Evolutionary conservation across 2,329 filamentous ascomycete species (phyloP), one percentile per base, ranked within the genome.

Genomic region (Trichoderma pleuroti): DNA sequence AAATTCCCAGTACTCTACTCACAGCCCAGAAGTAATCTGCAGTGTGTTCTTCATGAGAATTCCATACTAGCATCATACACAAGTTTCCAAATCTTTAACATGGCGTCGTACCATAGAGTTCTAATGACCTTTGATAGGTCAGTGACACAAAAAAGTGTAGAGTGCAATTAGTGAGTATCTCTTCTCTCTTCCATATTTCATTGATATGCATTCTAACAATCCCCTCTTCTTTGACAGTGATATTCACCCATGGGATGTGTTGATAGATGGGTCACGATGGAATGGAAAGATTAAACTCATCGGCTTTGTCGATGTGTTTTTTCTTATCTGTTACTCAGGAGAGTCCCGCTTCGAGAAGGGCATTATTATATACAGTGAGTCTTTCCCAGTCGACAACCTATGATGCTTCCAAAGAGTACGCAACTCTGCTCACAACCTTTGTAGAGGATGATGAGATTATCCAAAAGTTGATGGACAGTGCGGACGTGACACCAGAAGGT

Each of bases 291-390:
- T 70, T 2, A 54, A 63, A 54, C 39, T 71, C 14, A n/a, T 71
- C 12, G 69, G 60, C 16, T 73, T 34, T 21, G 61, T 72, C 5
- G 72, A 73, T 32, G 67, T 60, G 2, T 73, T 73, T 59, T 67
- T 73, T 42, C 63, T 72, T 3, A 72, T 72, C 26, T 71, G 69
- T 26, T 72, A 72, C 42, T 72, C 71, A 8, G 68, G 69, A 9
- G 71, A 72, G 60, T 72, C 69, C 28, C 62, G 71, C 16, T 72
- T 72, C 30, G 71, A 72, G 28, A 49, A 72, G 11, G 71, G 71
- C 14, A 64, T 72, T 16, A 69, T 72, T 18, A 71, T 72, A 28
- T 72, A 71, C 49, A 71, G 71, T 72, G 14, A 28, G 56, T 21
- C 30, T 6, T 18, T 10, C 24, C 26, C 21, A 21, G 42, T 11